phyloP scores from a whole-genome alignment of 179 eudicot genomes.

The Beta corolliflora region DNA sequence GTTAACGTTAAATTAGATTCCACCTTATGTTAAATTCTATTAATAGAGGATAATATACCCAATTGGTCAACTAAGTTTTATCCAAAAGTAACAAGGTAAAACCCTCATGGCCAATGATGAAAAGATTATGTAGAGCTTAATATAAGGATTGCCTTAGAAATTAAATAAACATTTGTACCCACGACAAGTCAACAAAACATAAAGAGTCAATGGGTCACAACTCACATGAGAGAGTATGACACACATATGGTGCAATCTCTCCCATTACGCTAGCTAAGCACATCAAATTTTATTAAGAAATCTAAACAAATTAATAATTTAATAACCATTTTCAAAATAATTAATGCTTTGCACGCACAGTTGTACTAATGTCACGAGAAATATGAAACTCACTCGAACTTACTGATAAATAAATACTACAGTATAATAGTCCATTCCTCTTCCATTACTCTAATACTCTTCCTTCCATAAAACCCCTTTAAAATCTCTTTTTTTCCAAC shows the following conservation, averaged over 20 bases:
- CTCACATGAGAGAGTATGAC: background rate
- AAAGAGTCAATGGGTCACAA: background rate
- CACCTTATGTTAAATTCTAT: too few species aligned
- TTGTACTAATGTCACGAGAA: conserved; percentile 5
- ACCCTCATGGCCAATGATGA: too few species aligned
- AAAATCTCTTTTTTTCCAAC: background rate
- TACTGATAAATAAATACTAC: background rate
- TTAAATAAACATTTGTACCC: too few species aligned
- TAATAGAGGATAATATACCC: too few species aligned
- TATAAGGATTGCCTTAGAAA: too few species aligned
- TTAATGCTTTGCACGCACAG: background rate
- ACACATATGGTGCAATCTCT: background rate
- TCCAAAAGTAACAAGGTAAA: too few species aligned
- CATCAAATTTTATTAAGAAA: background rate
- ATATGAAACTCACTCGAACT: background rate
- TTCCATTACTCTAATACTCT: too few species aligned
- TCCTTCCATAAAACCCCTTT: background rate
- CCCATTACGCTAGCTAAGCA: background rate
- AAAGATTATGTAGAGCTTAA: too few species aligned
- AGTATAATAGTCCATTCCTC: background rate
- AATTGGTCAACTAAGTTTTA: too few species aligned
- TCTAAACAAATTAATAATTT: background rate
- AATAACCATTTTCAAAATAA: background rate
- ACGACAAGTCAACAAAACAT: too few species aligned
- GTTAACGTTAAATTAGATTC: too few species aligned